phyloP scores from a whole-genome alignment of 2,329 filamentous ascomycete genomes.

The Alternaria hordeiaustralica region DNA sequence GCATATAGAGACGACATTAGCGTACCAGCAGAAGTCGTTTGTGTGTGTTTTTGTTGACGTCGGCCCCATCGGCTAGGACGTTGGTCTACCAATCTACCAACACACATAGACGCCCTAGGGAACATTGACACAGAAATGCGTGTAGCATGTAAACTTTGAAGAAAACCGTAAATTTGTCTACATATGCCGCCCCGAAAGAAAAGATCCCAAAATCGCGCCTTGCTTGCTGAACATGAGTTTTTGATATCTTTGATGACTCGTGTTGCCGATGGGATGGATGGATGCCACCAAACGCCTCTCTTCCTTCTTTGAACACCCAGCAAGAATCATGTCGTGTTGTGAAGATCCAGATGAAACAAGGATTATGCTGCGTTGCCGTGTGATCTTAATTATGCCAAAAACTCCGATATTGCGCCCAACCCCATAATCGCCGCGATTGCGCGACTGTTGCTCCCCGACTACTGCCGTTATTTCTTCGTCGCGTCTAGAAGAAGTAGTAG shows the following conservation, averaged over 20 bases:
- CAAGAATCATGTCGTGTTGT: not conserved
- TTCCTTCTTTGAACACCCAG: not conserved
- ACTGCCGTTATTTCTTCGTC: not conserved
- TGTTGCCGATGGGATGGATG: not conserved
- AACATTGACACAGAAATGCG: too few species aligned
- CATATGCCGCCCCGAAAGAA: not conserved
- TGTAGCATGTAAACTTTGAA: too few species aligned
- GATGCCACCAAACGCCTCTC: not conserved
- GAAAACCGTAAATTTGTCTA: not conserved
- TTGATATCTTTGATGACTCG: not conserved
- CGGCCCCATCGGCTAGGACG: not conserved
- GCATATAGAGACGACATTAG: not conserved
- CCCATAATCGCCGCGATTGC: not conserved
- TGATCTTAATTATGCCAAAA: not conserved
- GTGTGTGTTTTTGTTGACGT: not conserved
- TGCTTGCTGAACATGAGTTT: not conserved
- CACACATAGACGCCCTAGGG: too few species aligned
- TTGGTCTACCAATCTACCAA: too few species aligned
- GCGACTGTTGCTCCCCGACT: not conserved
- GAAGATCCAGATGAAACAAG: not conserved
- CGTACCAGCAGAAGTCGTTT: not conserved
- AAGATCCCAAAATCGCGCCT: not conserved
- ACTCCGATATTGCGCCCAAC: not conserved
- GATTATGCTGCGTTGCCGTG: not conserved
- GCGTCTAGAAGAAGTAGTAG: constrained; percentile 52